phyloP scores from a whole-genome alignment of 139 green algal species.

The Chlorella ohadii region DNA sequence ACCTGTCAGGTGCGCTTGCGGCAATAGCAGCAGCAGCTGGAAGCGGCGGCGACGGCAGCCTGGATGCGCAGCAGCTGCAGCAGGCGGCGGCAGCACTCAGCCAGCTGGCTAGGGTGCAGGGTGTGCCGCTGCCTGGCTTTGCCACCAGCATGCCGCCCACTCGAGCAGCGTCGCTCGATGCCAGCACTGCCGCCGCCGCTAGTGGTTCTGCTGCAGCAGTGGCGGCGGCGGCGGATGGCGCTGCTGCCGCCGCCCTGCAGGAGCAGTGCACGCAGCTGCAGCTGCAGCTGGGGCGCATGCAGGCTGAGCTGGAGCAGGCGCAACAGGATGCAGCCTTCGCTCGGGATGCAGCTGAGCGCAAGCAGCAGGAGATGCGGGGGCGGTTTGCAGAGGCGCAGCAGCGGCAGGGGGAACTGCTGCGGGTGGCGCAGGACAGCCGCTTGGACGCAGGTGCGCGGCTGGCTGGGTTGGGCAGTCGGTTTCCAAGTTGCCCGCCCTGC shows the following conservation, averaged over 20 bases:
- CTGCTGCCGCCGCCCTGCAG: slow-evolving; percentile 1
- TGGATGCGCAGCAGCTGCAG: slow-evolving; percentile 17
- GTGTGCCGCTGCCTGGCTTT: neutral
- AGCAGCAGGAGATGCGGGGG: slow-evolving; percentile 29
- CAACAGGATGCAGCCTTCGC: slow-evolving; percentile 17
- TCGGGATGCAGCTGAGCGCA: slow-evolving; percentile 20
- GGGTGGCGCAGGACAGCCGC: slow-evolving; percentile 26
- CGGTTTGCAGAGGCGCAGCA: slow-evolving; percentile 34
- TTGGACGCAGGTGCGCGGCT: slow-evolving; percentile 16
- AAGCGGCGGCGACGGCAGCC: neutral
- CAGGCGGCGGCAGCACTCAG: neutral
- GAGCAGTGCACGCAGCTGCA: slow-evolving; percentile 10
- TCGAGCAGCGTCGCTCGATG: neutral
- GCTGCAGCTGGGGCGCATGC: slow-evolving; percentile 18
- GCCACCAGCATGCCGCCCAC: neutral
- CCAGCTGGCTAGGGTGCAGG: neutral
- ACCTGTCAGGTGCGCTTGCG: neutral
- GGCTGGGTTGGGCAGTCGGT: neutral
- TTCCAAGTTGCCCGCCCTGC: neutral
- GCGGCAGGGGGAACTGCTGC: slow-evolving; percentile 38
- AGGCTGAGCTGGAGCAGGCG: slow-evolving; percentile 16
- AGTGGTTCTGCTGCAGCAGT: neutral
- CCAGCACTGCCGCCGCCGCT: neutral
- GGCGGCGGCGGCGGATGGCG: neutral
- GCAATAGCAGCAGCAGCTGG: neutral